Evolutionary conservation across 2,329 filamentous ascomycete genomes (phyloP), one percentile per base, ranked within the genome.

Genomic region (Pyricularia sp.): DNA sequence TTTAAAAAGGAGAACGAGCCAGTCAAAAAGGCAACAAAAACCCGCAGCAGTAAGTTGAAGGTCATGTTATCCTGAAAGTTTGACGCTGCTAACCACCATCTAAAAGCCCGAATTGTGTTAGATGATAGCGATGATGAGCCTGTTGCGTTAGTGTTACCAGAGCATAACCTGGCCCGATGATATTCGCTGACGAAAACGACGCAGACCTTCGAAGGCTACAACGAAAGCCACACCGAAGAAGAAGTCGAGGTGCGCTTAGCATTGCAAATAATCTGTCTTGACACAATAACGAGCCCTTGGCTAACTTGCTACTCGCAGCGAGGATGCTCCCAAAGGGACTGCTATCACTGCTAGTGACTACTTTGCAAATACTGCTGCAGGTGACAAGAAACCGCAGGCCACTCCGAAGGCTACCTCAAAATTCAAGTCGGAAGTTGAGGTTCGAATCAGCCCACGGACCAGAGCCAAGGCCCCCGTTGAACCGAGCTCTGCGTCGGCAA

Each of bases 41-140:
- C 85, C 74, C 68, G 83, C 75, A 68, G 6, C 28, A 55, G 66
- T 68, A 17, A 42, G 0, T 50, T n/a, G 11, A 33, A 17, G n/a
- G 11, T 25, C 50, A 23, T 20, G 12, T 25, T 42, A 61, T 59
- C 58, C 23, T 33, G 42, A 11, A 58, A 69, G 63, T 11, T 28
- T 65, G 17, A 69, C 50, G 14, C 33, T 58, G 12, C 64, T 69
- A 68, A 73, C 66, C 61, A 20, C 23, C 26, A 20, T 42, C 30
- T 5, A 85, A 82, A 83, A 74, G 82, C 78, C 66, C 87, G 91
- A 69, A 93, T 91, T 75, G 86, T 97, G 50, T 81, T 95, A 65
- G 88, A 93, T 71, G 93, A 97, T 71, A 94, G 92, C 72, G 90
- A 92, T 63, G 92, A 94, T 33, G 90, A 92, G 5, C 82, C 86